Base-by-base conservation (phyloP, 208 protist species). In the Acanthamoeba triangularis region DNA sequence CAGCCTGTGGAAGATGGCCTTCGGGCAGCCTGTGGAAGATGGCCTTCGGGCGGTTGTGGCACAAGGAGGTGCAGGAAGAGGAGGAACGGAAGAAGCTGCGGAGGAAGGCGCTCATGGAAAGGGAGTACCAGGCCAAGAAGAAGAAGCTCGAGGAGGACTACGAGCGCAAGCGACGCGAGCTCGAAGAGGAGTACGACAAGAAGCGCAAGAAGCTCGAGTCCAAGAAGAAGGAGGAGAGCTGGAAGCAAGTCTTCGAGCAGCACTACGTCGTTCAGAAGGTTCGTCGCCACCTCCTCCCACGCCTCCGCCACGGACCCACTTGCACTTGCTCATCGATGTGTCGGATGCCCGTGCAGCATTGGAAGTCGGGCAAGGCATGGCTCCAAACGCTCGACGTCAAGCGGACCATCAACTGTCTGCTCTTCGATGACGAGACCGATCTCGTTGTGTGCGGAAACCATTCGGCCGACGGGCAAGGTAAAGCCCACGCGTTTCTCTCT, bases 1-100 rank as follows among this genome's bases (percentile, higher is more conserved):
- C n/a, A n/a, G n/a, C n/a, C n/a, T n/a, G n/a, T n/a, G n/a, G n/a
- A n/a, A n/a, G n/a, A n/a, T n/a, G n/a, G n/a, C n/a, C n/a, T n/a
- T n/a, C n/a, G n/a, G n/a, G n/a, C 80, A 88, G 80, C 80, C n/a
- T 88, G 80, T 88, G 80, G 80, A 88, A 88, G 47, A 88, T 88
- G 80, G 80, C 80, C 49, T 88, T 63, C 47, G 80, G 23, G 11
- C 80, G 80, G 49, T 5, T 88, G 80, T 88, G 80, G 80, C 80
- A 63, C 80, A 54, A 41, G 28, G 80, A 88, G 28, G 80, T 28
- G 20, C 80, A 88, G 20, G 80, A 88, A 63, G 80, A 88, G 28
- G 80, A 88, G 18, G 80, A 88, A 35, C 44, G 80, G 16, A 88
- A 88, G 49, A 88, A 63, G 52, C 80, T 63, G 1, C 80, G 80